Conservation (phyloP, 345 rosid species). For the Linum lewisii region DNA sequence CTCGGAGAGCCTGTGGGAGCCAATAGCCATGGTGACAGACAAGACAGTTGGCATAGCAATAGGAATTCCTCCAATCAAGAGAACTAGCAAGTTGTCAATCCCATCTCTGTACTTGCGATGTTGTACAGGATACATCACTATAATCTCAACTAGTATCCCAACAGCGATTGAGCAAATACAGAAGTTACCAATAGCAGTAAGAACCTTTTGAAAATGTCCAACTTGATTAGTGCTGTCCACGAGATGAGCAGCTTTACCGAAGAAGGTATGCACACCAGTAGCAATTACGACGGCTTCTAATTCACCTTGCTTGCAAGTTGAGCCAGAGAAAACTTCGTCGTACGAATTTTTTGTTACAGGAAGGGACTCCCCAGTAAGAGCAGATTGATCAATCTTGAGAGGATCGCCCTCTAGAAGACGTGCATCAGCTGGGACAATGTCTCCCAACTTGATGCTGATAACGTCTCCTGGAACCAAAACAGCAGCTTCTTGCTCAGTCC, state of each 20-base stretch:
- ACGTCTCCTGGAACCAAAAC: constrained; percentile 90
- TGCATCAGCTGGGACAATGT: constrained; percentile 88
- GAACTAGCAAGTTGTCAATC: constrained; percentile 77
- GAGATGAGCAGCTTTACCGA: constrained; percentile 95
- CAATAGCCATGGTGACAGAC: constrained; percentile 95
- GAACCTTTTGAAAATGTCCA: constrained; percentile 83
- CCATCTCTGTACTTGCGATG: constrained; percentile 65
- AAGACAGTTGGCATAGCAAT: constrained; percentile 93
- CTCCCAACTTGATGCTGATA: constrained; percentile 77
- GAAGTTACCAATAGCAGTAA: constrained; percentile 87
- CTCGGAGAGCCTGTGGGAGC: constrained; percentile 74
- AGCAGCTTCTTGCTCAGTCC: constrained; percentile 87
- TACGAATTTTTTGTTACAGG: constrained; percentile 70
- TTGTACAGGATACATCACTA: constrained; percentile 81
- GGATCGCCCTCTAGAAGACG: constrained; percentile 96
- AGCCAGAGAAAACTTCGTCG: constrained; percentile 84
- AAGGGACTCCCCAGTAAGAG: constrained; percentile 92
- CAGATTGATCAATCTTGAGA: constrained; percentile 82
- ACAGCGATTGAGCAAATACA: constrained; percentile 81
- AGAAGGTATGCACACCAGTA: constrained; percentile 89
- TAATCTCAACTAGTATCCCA: constrained; percentile 51
- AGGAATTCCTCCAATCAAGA: constrained; percentile 87
- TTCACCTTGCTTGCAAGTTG: constrained; percentile 89
- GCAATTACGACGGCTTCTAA: constrained; percentile 86
- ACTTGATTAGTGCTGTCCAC: constrained; percentile 84